Percentiles rank a stretch among this genome's conserved stretches.
phyloP scores from a whole-genome alignment of 345 rosid genomes.

The Eutrema heterophyllum region DNA sequence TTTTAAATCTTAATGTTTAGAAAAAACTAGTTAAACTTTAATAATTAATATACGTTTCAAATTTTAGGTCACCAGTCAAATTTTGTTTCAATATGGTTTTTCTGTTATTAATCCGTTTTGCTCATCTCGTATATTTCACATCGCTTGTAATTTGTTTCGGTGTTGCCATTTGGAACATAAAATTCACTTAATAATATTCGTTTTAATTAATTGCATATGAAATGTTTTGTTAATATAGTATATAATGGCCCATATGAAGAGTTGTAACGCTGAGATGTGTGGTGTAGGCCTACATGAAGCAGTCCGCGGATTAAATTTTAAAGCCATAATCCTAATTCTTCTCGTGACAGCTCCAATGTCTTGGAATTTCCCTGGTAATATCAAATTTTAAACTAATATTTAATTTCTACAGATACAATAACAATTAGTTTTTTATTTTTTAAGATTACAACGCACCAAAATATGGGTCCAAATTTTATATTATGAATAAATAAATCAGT shows the following conservation, averaged over 20 bases:
- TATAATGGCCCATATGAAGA: conserved; percentile 6
- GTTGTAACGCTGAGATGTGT: conserved; percentile 15
- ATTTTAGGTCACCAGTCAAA: not conserved
- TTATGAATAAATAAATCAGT: conserved; percentile 1
- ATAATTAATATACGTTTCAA: not conserved
- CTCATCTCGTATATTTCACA: not conserved
- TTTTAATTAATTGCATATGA: not conserved
- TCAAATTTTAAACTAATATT: not conserved
- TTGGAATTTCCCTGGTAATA: conserved; percentile 8
- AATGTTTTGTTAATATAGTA: not conserved
- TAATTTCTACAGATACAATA: not conserved
- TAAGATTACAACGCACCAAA: conserved; percentile 9
- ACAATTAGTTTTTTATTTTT: not conserved
- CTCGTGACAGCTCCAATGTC: conserved; percentile 23
- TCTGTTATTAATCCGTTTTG: not conserved
- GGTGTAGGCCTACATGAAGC: conserved; percentile 8
- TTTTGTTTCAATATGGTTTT: not conserved
- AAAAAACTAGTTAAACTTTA: too few species aligned
- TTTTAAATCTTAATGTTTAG: too few species aligned
- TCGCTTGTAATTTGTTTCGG: not conserved
- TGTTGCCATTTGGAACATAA: not conserved
- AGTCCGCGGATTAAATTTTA: not conserved
- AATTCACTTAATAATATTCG: not conserved
- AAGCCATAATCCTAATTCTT: not conserved
- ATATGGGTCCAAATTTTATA: conserved; percentile 3